phyloP scores from a whole-genome alignment of 2,329 filamentous ascomycete genomes.

The Exophiala viscosa region DNA sequence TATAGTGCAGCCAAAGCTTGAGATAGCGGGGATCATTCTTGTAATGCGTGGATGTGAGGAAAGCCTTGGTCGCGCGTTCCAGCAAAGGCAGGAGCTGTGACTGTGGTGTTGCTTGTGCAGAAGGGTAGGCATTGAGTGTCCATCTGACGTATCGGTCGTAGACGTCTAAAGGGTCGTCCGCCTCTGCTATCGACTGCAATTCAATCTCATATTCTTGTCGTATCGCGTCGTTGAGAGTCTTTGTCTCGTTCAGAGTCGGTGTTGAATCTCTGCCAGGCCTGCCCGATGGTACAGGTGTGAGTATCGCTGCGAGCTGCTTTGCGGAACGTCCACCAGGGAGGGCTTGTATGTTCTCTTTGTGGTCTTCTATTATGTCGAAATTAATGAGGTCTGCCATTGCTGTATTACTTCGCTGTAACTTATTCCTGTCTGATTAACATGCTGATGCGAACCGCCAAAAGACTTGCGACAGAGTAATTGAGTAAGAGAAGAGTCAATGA shows the following conservation, averaged over 20 bases:
- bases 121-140: constrained; percentile 92
- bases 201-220: constrained; percentile 84
- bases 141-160: constrained; percentile 97
- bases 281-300: constrained; percentile 52
- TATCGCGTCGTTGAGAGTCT: constrained; percentile 73
- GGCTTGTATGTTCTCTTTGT: constrained; percentile 97
- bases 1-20: constrained; percentile 91
- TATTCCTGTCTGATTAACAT: constrained; percentile 17
- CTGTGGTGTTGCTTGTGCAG: constrained; percentile 83
- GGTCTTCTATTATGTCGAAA: constrained; percentile 91
- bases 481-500: constrained; percentile 2
- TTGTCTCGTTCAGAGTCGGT: constrained; percentile 64
- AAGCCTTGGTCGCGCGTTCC: constrained; percentile 87
- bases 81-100: constrained; percentile 86
- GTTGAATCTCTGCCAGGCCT: constrained; percentile 52
- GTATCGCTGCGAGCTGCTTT: constrained; percentile 78
- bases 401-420: constrained; percentile 10
- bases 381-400: constrained; percentile 41
- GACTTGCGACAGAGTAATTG: constrained; percentile 7
- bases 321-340: constrained; percentile 85
- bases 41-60: constrained; percentile 81
- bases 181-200: constrained; percentile 71
- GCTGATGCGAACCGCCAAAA: constrained; percentile 2
- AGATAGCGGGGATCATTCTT: constrained; percentile 93
- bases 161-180: constrained; percentile 90